A percentile compares a stretch with the other conserved stretches of the same genome.
These are phyloP conservation scores for Colletotrichum paranaense DNA, from an alignment of 2,329 filamentous ascomycete genomes.

Conservation along the genomic window DNA sequence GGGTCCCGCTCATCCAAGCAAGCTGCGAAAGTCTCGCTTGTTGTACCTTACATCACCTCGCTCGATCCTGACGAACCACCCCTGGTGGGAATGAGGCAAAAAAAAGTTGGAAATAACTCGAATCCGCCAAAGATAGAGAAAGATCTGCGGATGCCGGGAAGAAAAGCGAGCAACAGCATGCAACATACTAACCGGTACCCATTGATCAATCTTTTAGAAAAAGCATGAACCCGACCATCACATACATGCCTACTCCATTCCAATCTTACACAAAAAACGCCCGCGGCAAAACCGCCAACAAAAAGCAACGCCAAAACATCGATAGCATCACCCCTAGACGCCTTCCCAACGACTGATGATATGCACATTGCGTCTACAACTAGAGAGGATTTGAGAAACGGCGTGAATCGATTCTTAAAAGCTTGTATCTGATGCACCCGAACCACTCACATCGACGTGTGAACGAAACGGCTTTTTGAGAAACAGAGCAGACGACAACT, in stretches of 20 bases:
- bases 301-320: slow-evolving; percentile 14
- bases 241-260: slow-evolving; percentile 36
- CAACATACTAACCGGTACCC: neutral
- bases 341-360: neutral
- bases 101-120: slow-evolving; percentile 10
- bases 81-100: slow-evolving; percentile 16
- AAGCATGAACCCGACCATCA: slow-evolving; percentile 24
- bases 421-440: slow-evolving; percentile 18
- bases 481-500: neutral
- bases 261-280: slow-evolving; percentile 38
- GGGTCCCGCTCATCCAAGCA: slow-evolving; percentile 1
- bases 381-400: slow-evolving; percentile 2
- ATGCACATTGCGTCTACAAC: neutral
- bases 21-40: neutral
- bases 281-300: slow-evolving; percentile 19
- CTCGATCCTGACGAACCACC: slow-evolving; percentile 14
- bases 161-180: slow-evolving; percentile 8
- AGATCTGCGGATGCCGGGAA: slow-evolving; percentile 7
- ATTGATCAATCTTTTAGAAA: neutral
- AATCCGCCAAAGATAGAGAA: slow-evolving; percentile 5
- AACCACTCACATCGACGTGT: slow-evolving; percentile 3
- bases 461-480: neutral
- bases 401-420: slow-evolving; percentile 6
- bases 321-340: neutral
- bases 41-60: slow-evolving; percentile 2